These are phyloP conservation scores for Sporisorium sorghi DNA, from an alignment of 1,284 basidiomycete genomes.

Conservation along the genomic window DNA sequence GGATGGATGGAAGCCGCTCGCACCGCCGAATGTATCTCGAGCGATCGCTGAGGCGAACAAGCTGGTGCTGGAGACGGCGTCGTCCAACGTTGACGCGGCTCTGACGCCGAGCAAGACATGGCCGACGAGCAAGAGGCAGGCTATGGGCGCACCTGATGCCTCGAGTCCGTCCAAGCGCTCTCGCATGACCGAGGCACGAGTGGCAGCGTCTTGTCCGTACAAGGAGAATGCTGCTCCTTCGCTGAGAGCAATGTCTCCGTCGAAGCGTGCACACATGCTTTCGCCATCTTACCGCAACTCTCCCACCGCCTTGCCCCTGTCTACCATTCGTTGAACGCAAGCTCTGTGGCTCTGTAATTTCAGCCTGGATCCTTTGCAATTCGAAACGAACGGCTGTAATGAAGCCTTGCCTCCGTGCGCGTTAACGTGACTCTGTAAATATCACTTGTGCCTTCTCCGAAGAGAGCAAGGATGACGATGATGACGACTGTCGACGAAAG, in stretches of 20 bases:
- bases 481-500: not conserved
- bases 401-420: too few relatives aligned
- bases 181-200: constrained; percentile 6
- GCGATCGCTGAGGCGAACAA: constrained; percentile 41
- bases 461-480: not conserved
- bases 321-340: constrained; percentile 23
- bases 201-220: constrained; percentile 10
- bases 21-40: constrained; percentile 36
- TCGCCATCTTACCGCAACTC: constrained; percentile 19
- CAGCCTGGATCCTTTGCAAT: not conserved
- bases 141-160: not conserved
- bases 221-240: constrained; percentile 37
- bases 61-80: constrained; percentile 17
- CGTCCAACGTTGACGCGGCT: not conserved
- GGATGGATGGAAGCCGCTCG: constrained; percentile 48
- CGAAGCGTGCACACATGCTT: constrained; percentile 28
- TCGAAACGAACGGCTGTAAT: not conserved
- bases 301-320: constrained; percentile 36
- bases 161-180: constrained; percentile 31
- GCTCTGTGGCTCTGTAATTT: not conserved
- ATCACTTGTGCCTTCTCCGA: not conserved
- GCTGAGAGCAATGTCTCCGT: constrained; percentile 16
- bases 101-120: constrained; percentile 6
- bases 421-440: too few relatives aligned
- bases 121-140: constrained; percentile 28